Base-by-base conservation (phyloP, 192 early-diverging fungal genomes). In the Martensiomyces pterosporus region DNA sequence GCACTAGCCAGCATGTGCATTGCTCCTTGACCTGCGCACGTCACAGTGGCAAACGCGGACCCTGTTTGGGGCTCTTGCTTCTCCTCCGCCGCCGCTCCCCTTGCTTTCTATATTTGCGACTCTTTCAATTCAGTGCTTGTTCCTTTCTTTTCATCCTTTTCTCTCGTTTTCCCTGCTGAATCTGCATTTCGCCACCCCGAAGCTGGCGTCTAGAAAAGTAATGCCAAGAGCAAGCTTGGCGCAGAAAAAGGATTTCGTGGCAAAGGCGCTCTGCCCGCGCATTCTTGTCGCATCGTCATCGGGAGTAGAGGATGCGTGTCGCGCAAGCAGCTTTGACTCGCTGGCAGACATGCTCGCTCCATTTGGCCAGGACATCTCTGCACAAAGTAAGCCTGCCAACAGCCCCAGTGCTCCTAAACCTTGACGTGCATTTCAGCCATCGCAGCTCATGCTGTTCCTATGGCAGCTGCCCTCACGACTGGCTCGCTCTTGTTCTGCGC, bases 321-420 rank as follows among this genome's bases (percentile, higher is more conserved):
- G 43, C 5, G 74, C 63, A 15, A 66, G 67, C 48, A 39, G 39
- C n/a, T 50, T 61, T 25, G 43, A 45, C 34, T 41, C 64, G 7
- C 64, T 72, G 60, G 64, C 63, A 26, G 75, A 77, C 13, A 49
- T 77, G 12, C 47, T 77, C 14, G 52, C 55, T 36, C 75, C 75
- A 9, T 72, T 77, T 41, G 75, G 75, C 3, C 58, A 64, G 14
- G 68, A 72, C 41, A 55, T 77, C 3, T 62, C 69, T n/a, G 47
- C 64, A 13, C 67, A 77, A 43, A 60, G 67, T 72, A 72, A 60
- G 61, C 26, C 21, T 12, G 3, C 32, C 16, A 22, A 7, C 5
- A 25, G 4, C 19, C 9, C 22, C n/a, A 9, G 19, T 2, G 22
- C 27, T 9, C 16, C 4, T 8, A 3, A 37, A 37, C 4, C 43